Evolutionary conservation across 2,329 filamentous ascomycete species (phyloP).

Genomic region (Neonectria neomacrospora): DNA sequence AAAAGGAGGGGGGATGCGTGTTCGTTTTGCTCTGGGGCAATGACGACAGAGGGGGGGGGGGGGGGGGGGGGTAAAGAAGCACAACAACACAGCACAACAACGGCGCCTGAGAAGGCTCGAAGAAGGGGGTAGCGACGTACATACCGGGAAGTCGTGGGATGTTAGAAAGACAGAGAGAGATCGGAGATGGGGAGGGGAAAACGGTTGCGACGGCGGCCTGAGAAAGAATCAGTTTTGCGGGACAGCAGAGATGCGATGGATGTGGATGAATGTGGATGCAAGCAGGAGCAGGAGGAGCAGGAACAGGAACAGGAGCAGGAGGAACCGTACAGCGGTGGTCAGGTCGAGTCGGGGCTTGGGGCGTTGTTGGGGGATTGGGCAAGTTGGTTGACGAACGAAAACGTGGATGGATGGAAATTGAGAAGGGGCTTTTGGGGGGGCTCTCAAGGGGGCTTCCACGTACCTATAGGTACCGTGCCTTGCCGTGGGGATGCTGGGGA

Average conservation of each 20-base stretch:
- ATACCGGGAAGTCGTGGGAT: slow-evolving; percentile 33
- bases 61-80: slow-evolving; percentile 48
- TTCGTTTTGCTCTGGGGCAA: slow-evolving; percentile 45
- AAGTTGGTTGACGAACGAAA: slow-evolving; percentile 49
- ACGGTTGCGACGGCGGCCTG: slow-evolving; percentile 35
- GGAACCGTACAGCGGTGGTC: slow-evolving; percentile 21
- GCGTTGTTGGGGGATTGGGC: slow-evolving; percentile 45
- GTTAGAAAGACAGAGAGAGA: slow-evolving; percentile 32
- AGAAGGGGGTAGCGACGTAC: slow-evolving; percentile 28
- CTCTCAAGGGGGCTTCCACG: slow-evolving; percentile 11
- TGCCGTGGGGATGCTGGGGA: background rate
- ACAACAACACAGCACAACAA: slow-evolving; percentile 38
- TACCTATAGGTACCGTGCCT: slow-evolving; percentile 21
- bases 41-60: slow-evolving; percentile 55
- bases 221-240: slow-evolving; percentile 45
- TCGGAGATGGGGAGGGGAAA: slow-evolving; percentile 34
- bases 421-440: slow-evolving; percentile 45
- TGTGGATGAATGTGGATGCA: slow-evolving; percentile 38
- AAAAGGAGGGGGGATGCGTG: slow-evolving; percentile 38
- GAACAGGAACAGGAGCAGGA: slow-evolving; percentile 12
- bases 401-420: slow-evolving; percentile 47
- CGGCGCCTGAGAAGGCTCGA: slow-evolving; percentile 11
- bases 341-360: slow-evolving; percentile 32
- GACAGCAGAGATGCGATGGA: slow-evolving; percentile 32
- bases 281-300: slow-evolving; percentile 20